These are phyloP conservation scores for Polyporus tsugae DNA, from an alignment of 1,284 basidiomycete species.

Conservation along the genomic window DNA sequence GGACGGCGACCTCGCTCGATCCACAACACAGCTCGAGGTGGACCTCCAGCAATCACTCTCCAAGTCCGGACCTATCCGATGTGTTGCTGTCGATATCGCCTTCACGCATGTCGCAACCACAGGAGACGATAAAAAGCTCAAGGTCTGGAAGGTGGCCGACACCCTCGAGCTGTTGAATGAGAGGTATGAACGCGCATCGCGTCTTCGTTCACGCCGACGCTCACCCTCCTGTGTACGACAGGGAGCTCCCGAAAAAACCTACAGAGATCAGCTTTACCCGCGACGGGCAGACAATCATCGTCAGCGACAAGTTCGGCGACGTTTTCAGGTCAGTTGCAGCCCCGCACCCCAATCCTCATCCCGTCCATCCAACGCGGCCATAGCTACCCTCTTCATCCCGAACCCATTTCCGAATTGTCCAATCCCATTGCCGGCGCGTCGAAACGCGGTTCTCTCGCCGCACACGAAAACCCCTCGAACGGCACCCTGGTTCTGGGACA, in stretches of 20 bases:
- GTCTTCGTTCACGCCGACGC: too few relatives aligned
- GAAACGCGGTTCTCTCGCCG: conserved; percentile 54
- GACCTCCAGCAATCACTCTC: conserved; percentile 46
- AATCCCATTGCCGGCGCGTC: conserved; percentile 18
- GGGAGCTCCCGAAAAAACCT: conserved; percentile 81
- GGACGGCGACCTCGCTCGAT: conserved; percentile 59
- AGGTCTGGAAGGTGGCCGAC: conserved; percentile 70
- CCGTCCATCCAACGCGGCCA: background rate
- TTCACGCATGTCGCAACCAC: conserved; percentile 66
- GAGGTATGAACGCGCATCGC: conserved; percentile 53
- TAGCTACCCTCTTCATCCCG: conserved; percentile 58
- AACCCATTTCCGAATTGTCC: conserved; percentile 14
- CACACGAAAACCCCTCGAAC: conserved; percentile 77
- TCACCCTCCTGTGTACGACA: conserved; percentile 38
- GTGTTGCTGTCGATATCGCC: conserved; percentile 59
- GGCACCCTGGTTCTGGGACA: conserved; percentile 87
- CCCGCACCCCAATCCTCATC: background rate
- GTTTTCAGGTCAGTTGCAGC: conserved; percentile 70
- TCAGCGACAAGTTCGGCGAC: conserved; percentile 90
- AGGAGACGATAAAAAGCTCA: conserved; percentile 84
- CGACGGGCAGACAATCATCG: conserved; percentile 67
- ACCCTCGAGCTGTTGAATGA: conserved; percentile 63
- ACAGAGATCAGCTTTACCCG: conserved; percentile 69
- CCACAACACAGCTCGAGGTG: conserved; percentile 48
- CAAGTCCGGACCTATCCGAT: conserved; percentile 68